Conservation (phyloP, 768 basidiomycete species). For the Collybiopsis confluens region DNA sequence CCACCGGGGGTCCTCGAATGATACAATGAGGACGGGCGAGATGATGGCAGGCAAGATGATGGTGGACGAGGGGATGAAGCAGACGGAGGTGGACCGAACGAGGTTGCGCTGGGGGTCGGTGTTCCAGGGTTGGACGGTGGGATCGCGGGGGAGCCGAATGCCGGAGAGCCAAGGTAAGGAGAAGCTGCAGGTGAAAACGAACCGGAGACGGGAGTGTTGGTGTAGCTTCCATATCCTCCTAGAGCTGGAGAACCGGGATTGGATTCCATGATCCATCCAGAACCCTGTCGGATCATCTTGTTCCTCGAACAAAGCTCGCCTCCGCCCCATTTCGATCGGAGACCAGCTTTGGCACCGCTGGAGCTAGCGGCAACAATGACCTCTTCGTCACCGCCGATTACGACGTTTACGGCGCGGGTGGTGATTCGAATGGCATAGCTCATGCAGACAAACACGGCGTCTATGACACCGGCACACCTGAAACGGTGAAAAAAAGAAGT, state of each 20-base stretch:
- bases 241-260: slow-evolving; percentile 24
- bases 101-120: slow-evolving; percentile 3
- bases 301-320: slow-evolving; percentile 57
- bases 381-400: slow-evolving; percentile 49
- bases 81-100: slow-evolving; percentile 1
- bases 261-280: slow-evolving; percentile 58
- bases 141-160: slow-evolving; percentile 10
- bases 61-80: neutral
- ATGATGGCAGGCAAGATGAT: neutral
- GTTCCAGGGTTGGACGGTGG: slow-evolving; percentile 12
- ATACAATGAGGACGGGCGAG: neutral
- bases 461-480: slow-evolving; percentile 86
- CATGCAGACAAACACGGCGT: slow-evolving; percentile 85
- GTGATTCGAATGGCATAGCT: slow-evolving; percentile 70
- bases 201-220: slow-evolving; percentile 29
- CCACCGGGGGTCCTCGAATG: slow-evolving; percentile 3
- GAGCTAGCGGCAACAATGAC: slow-evolving; percentile 65
- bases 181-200: slow-evolving; percentile 23
- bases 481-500: neutral
- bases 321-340: slow-evolving; percentile 68
- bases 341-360: slow-evolving; percentile 45
- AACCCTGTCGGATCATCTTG: slow-evolving; percentile 52
- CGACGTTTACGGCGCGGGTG: slow-evolving; percentile 61
- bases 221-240: slow-evolving; percentile 26
- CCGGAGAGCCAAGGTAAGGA: slow-evolving; percentile 23